A percentile compares a stretch with the other conserved stretches of the same genome.
These are phyloP conservation scores for Fusarium avenaceum DNA, from an alignment of 2,329 filamentous ascomycete species.

Conservation along the genomic window DNA sequence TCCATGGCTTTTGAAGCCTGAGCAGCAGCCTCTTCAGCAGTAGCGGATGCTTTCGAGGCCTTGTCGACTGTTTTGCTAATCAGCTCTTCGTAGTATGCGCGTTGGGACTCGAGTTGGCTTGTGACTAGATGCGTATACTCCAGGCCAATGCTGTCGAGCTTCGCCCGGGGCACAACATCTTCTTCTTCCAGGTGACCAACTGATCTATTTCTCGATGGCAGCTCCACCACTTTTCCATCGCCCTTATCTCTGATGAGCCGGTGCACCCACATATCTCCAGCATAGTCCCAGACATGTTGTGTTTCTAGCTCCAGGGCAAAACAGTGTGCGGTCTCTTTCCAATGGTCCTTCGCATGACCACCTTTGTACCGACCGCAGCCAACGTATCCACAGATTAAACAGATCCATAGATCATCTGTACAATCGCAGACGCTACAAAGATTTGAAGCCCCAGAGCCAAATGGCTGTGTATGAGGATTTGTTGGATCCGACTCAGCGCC, in stretches of 20 bases:
- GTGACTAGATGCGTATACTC: constrained; percentile 96
- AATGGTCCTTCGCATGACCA: constrained; percentile 93
- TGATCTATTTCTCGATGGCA: constrained; percentile 70
- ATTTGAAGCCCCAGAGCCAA: constrained; percentile 72
- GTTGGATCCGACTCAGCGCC: constrained; percentile 58
- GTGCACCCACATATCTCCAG: constrained; percentile 95
- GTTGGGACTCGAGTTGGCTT: constrained; percentile 91
- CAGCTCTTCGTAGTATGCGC: constrained; percentile 94
- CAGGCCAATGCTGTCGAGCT: constrained; percentile 82
- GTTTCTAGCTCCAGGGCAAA: constrained; percentile 94
- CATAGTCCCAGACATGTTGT: constrained; percentile 98
- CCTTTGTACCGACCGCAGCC: constrained; percentile 96
- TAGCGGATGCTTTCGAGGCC: constrained; percentile 77
- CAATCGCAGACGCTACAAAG: constrained; percentile 87
- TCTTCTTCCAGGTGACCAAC: constrained; percentile 60
- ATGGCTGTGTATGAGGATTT: constrained; percentile 67
- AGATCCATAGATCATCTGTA: constrained; percentile 90
- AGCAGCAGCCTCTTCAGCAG: constrained; percentile 72
- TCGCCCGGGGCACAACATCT: constrained; percentile 78
- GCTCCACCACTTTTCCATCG: constrained; percentile 90
- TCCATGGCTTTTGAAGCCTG: constrained; percentile 64
- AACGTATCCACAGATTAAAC: constrained; percentile 90
- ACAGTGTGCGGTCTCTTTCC: constrained; percentile 88
- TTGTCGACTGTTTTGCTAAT: constrained; percentile 92
- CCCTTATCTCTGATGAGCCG: constrained; percentile 94